phyloP scores from a whole-genome alignment of 495 filamentous ascomycete genomes.

The Penicillium simplicissimum region DNA sequence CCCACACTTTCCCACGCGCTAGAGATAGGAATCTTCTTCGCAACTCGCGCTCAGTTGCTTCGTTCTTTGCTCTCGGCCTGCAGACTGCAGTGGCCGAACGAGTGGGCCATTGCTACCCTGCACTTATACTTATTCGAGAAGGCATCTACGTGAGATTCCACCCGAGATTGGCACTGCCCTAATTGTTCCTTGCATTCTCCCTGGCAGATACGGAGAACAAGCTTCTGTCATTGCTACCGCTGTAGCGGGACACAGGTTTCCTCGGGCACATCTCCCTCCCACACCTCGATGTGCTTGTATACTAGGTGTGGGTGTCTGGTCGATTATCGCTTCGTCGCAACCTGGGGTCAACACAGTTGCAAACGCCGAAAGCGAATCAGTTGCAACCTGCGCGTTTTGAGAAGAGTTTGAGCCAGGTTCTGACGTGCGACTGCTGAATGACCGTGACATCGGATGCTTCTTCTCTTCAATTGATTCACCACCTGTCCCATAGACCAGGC shows the following conservation, averaged over 20 bases:
- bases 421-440: constrained; percentile 9
- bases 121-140: not conserved
- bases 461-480: not conserved
- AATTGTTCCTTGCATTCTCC: constrained; percentile 11
- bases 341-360: constrained; percentile 40
- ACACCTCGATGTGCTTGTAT: constrained; percentile 47
- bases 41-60: constrained; percentile 8
- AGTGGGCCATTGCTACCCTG: constrained; percentile 12
- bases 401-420: constrained; percentile 6
- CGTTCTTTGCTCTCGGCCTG: not conserved
- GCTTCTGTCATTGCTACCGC: constrained; percentile 17
- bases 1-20: constrained; percentile 25
- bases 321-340: constrained; percentile 47
- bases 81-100: not conserved
- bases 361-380: constrained; percentile 33
- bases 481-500: not conserved
- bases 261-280: constrained; percentile 34
- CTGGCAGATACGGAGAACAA: constrained; percentile 5
- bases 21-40: constrained; percentile 10
- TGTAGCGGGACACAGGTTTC: constrained; percentile 17
- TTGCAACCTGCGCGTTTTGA: constrained; percentile 20
- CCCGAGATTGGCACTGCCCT: constrained; percentile 13
- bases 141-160: constrained; percentile 1
- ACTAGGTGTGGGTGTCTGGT: constrained; percentile 43
- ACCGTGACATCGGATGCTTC: not conserved